Evolutionary conservation across 2,329 filamentous ascomycete species (phyloP).

Genomic region (Pyrenophora graminea): DNA sequence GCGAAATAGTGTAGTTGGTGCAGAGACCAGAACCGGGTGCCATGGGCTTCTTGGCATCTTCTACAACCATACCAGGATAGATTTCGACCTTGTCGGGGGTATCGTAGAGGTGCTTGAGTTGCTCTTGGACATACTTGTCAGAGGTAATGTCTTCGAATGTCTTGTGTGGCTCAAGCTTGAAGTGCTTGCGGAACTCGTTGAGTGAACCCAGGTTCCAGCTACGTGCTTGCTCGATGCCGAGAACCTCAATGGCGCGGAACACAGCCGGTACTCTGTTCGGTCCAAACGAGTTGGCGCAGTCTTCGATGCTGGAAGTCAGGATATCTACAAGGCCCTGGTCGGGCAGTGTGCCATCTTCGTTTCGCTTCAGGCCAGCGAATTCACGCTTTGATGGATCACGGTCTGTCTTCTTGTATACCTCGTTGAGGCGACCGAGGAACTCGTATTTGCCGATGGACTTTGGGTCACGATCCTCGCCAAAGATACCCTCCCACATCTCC

Average conservation of each 20-base stretch:
- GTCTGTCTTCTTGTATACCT: constrained; percentile 65
- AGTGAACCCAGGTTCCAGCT: constrained; percentile 77
- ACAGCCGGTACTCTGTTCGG: constrained; percentile 72
- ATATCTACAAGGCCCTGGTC: constrained; percentile 79
- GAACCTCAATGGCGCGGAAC: constrained; percentile 75
- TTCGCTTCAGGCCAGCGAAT: constrained; percentile 69
- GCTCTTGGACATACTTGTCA: constrained; percentile 69
- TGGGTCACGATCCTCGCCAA: constrained; percentile 55
- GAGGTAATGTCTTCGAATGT: constrained; percentile 84
- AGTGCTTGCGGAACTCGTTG: constrained; percentile 85
- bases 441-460: constrained; percentile 62
- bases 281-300: constrained; percentile 66
- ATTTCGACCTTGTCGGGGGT: constrained; percentile 80
- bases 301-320: constrained; percentile 70
- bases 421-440: constrained; percentile 65
- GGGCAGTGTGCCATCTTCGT: constrained; percentile 68
- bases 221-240: constrained; percentile 77
- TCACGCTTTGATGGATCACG: constrained; percentile 70
- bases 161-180: constrained; percentile 74
- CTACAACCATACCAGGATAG: constrained; percentile 77
- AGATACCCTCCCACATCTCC: constrained; percentile 50
- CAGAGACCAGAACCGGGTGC: constrained; percentile 70
- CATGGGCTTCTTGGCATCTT: constrained; percentile 74
- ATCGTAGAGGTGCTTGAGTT: constrained; percentile 65
- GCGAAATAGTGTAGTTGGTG: constrained; percentile 75